Evolutionary conservation across 1,284 basidiomycete species (phyloP).

Genomic region (Moesziomyces sp.): DNA sequence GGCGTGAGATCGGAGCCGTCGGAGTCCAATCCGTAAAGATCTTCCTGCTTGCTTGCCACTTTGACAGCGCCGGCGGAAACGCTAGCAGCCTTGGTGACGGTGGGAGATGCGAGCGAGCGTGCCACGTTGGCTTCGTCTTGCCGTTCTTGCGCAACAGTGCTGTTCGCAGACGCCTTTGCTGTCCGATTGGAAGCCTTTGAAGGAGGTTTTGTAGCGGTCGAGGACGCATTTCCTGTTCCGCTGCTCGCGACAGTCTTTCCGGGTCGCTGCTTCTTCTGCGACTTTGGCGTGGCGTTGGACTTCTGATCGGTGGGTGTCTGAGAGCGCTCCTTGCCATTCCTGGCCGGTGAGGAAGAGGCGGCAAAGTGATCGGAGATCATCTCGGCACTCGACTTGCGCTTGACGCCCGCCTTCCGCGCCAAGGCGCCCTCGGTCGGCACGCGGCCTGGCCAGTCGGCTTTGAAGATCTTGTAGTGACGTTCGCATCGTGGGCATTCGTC

Average conservation of each 20-base stretch:
- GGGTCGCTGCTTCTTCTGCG: conserved; percentile 22
- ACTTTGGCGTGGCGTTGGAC: conserved; percentile 20
- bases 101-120: conserved; percentile 8
- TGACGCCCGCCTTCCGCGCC: conserved; percentile 36
- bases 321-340: conserved; percentile 41
- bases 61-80: conserved; percentile 4
- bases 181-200: conserved; percentile 4
- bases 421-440: conserved; percentile 40
- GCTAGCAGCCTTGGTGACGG: conserved; percentile 12
- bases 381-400: conserved; percentile 41
- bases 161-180: conserved; percentile 9
- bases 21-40: conserved; percentile 29
- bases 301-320: conserved; percentile 33
- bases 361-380: conserved; percentile 41
- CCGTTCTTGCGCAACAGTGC: conserved; percentile 19
- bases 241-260: conserved; percentile 11
- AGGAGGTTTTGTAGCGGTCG: conserved; percentile 1
- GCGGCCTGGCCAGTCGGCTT: conserved; percentile 63
- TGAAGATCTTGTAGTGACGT: conserved; percentile 66
- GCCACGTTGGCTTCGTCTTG: conserved; percentile 24
- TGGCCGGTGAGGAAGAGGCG: conserved; percentile 25
- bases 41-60: background rate
- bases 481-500: conserved; percentile 66
- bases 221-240: conserved; percentile 2
- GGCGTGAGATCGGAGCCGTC: conserved; percentile 48